Evolutionary conservation across 805 yeast species (phyloP).

Genomic region (Yarrowia keelungensis): DNA sequence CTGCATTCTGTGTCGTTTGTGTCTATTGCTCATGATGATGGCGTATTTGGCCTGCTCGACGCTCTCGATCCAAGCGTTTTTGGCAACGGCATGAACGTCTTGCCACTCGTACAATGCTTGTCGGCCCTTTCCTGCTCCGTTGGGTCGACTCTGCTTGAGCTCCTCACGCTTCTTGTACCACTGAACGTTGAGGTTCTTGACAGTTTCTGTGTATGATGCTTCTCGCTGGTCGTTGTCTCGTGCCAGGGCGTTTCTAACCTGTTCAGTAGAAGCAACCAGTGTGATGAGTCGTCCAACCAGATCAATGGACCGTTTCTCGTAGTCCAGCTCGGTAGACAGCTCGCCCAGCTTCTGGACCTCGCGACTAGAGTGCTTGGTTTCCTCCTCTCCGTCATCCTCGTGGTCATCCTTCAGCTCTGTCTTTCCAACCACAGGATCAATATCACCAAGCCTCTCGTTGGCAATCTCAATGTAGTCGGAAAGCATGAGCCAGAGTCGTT

Average conservation of each 20-base stretch:
- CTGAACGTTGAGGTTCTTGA: slow-evolving; percentile 34
- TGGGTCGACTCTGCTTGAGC: slow-evolving; percentile 36
- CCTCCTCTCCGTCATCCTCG: slow-evolving; percentile 3
- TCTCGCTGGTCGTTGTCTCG: slow-evolving; percentile 37
- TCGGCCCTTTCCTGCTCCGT: slow-evolving; percentile 37
- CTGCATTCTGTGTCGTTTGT: slow-evolving; percentile 28
- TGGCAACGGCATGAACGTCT: slow-evolving; percentile 23
- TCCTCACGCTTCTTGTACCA: slow-evolving; percentile 38
- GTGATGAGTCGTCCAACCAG: slow-evolving; percentile 30
- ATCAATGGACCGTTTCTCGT: slow-evolving; percentile 30
- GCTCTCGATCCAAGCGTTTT: slow-evolving; percentile 26
- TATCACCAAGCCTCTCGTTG: slow-evolving; percentile 23
- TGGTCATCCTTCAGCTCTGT: neutral
- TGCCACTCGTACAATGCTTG: slow-evolving; percentile 31
- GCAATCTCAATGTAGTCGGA: slow-evolving; percentile 42
- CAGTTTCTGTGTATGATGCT: slow-evolving; percentile 25
- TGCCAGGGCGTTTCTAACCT: slow-evolving; percentile 26
- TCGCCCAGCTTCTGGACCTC: slow-evolving; percentile 32
- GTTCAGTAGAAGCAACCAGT: slow-evolving; percentile 29
- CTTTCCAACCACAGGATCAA: slow-evolving; percentile 28
- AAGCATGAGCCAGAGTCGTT: slow-evolving; percentile 48
- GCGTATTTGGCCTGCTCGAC: slow-evolving; percentile 35
- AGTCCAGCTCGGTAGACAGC: slow-evolving; percentile 20
- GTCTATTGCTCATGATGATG: slow-evolving; percentile 24
- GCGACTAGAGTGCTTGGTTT: slow-evolving; percentile 2